Evolutionary conservation across 2,329 filamentous ascomycete genomes (phyloP), one percentile per base, ranked within the genome.

Genomic region (Venturia pyrina): DNA sequence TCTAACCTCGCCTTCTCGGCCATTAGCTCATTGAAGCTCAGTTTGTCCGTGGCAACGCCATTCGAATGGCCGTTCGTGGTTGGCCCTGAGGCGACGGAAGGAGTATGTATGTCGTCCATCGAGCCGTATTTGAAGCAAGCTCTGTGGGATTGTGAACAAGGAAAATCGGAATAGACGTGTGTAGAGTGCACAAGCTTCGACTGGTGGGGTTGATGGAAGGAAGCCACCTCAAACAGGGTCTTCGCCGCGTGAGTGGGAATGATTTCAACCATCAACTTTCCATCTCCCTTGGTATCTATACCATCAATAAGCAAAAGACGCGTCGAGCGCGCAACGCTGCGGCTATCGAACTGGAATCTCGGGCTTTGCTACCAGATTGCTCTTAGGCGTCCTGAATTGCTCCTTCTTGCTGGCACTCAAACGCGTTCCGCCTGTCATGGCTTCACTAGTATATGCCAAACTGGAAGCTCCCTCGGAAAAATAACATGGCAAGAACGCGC

Each of bases 1-100:
- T 99, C 95, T 57, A 96, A 79, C 66, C 86, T 83, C 70, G 93
- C 88, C 76, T 96, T 98, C 78, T 91, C 89, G 43, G 84, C 83
- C 73, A 95, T 90, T 63, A 98, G 85, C 78, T 96, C 89, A 56
- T 84, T 79, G 73, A 97, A 86, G 62, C 90, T 88, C 70, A 91
- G 78, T 68, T 88, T 83, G 69, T 80, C 79, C 65, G 78, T 83
- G 64, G 84, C 79, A 70, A 84, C 78, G 70, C 89, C 88, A 75
- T 89, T 89, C 56, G 78, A 76, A 65, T 81, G 78, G 67, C 82
- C 79, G 37, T 82, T 82, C 66, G 87, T 88, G 11, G 87, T 88
- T 43, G 91, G 89, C 68, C 92, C 93, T 53, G 92, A 93, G 66
- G 88, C 82, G 77, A 90, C 86, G 21, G 86, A 89, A n/a, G 87